These are phyloP conservation scores for Toxicodendron radicans DNA, from an alignment of 345 rosid genomes.

Conservation along the genomic window DNA sequence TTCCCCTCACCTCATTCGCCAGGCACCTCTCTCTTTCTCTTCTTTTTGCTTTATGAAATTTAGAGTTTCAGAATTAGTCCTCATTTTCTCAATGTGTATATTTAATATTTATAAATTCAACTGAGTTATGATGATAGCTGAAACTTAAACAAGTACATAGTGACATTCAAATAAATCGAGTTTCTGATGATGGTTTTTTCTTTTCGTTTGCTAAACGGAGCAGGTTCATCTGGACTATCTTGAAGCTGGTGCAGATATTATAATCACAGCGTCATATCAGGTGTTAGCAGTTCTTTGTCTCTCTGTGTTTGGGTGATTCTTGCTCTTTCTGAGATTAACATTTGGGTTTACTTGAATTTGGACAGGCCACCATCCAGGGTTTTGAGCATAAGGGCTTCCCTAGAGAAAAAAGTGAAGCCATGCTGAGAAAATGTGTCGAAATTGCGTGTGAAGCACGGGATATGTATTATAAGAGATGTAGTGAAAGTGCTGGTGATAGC, in stretches of 20 bases:
- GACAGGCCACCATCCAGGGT: conserved; percentile 81
- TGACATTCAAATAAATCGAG: no score
- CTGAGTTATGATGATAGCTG: not conserved
- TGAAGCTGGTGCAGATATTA: conserved; percentile 87
- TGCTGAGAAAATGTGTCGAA: conserved; percentile 68
- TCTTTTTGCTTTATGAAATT: not conserved
- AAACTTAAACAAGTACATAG: no score
- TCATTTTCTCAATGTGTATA: not conserved
- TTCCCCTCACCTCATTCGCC: conserved; percentile 66
- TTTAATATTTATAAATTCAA: not conserved
- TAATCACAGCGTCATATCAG: conserved; percentile 74
- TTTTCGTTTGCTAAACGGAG: conserved; percentile 20
- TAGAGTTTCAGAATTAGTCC: not conserved
- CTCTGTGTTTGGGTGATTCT: not conserved
- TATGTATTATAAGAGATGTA: conserved; percentile 48
- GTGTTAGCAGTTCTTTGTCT: conserved; percentile 27
- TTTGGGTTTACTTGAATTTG: conserved; percentile 11
- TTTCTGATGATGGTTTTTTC: not conserved
- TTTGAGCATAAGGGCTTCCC: conserved; percentile 73
- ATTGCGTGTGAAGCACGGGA: conserved; percentile 68
- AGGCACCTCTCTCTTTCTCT: conserved; percentile 23
- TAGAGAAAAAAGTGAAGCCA: conserved; percentile 47
- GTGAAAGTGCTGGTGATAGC: conserved; percentile 26
- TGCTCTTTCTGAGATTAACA: conserved; percentile 16
- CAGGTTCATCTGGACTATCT: conserved; percentile 86